Base-by-base conservation (phyloP, 2,329 filamentous ascomycete genomes). In the Diaporthe citriasiana region DNA sequence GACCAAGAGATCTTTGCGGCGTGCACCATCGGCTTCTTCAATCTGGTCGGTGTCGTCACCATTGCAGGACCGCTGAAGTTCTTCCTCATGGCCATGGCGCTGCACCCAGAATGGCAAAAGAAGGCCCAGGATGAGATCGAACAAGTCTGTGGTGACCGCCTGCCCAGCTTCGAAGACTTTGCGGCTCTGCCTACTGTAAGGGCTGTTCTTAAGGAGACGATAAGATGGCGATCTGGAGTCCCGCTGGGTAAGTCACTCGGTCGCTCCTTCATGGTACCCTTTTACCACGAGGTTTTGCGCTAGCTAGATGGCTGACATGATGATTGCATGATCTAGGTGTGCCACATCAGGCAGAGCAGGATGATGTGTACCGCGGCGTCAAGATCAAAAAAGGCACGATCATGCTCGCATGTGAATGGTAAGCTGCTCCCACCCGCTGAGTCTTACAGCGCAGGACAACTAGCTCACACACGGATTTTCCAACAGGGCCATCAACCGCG, bases 61-160 rank as follows among this genome's bases (percentile, higher is more conserved):
- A 86, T 88, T 72, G 84, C 83, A 17, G 86, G 86, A 1, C 86
- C 86, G 12, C 78, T 87, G 77, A 85, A 87, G 79, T 88, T 87
- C 81, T 88, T 88, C 79, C 76, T 87, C 68, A 87, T 88, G 86
- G 84, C 85, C 70, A 87, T 89, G 87, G 83, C 83, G 33, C 80
- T 88, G 76, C 84, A 89, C 76, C 88, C 88, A 0, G 84, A 87
- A 76, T 89, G 88, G 84, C 85, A 89, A 78, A 81, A 78, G 72
- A 87, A 85, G 77, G 85, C 87, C 7, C 89, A 91, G 78, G 87
- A 86, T 59, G 89, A 92, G 79, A 85, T 91, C 19, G 89, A 91
- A 76, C 80, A 84, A 12, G 87, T 90, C 1, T 89, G 87, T 71
- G 88, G 88, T 22, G 84, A 88, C 73, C 84, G 86, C 27, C 84